Percentiles rank a stretch among this genome's conserved stretches.
phyloP scores from a whole-genome alignment of 1,284 basidiomycete species.

The Pseudozyma tsukubaensis region DNA sequence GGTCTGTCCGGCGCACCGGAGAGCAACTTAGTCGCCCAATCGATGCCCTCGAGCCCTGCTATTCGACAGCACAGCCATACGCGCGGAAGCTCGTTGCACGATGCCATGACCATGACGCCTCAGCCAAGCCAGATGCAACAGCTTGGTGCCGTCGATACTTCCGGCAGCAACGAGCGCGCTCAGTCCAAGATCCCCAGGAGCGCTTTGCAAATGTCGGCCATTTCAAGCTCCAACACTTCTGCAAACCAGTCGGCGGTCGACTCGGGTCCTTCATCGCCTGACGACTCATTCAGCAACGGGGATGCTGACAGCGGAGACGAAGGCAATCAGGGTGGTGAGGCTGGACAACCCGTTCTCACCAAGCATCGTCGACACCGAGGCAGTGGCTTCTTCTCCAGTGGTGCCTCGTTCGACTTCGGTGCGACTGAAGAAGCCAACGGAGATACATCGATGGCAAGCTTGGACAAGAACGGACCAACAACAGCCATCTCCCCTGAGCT shows the following conservation, averaged over 20 bases:
- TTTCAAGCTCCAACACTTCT: conserved; percentile 31
- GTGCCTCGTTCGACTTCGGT: conserved; percentile 45
- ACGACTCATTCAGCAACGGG: conserved; percentile 51
- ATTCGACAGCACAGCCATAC: conserved; percentile 36
- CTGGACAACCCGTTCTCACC: conserved; percentile 21
- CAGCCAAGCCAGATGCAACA: conserved; percentile 21
- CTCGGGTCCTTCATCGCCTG: conserved; percentile 45
- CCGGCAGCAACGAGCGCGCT: conserved; percentile 10
- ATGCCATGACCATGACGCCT: conserved; percentile 47
- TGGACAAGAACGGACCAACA: conserved; percentile 31
- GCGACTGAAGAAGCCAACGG: conserved; percentile 25
- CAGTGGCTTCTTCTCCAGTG: conserved; percentile 54
- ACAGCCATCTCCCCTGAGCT: conserved; percentile 74
- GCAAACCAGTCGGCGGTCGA: conserved; percentile 42
- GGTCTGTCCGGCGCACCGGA: conserved; percentile 12
- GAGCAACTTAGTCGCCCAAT: conserved; percentile 21
- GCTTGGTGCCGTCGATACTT: conserved; percentile 4
- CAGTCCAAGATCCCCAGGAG: conserved; percentile 35
- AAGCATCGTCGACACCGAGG: conserved; percentile 50
- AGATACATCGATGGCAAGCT: conserved; percentile 19
- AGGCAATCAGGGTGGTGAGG: conserved; percentile 14
- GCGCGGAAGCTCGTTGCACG: conserved; percentile 43
- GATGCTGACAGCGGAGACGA: conserved; percentile 48
- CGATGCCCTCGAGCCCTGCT: conserved; percentile 47
- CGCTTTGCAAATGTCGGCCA: conserved; percentile 50